Base-by-base conservation (phyloP, 306 rosid species). In the Prinsepia uniflora region DNA sequence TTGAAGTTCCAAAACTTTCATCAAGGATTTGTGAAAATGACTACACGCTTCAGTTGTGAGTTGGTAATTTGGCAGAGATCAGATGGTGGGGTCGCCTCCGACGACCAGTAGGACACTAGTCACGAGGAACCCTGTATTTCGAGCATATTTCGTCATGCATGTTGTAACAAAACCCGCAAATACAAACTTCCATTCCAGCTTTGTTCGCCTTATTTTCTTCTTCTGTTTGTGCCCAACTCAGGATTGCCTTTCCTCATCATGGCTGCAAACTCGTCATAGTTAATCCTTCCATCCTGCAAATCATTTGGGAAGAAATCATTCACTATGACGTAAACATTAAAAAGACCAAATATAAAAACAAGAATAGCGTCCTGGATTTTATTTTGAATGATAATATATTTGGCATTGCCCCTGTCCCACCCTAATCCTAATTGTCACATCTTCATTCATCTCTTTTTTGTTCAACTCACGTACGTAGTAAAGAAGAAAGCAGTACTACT, bases 241-340 rank as follows among this genome's bases (percentile, higher is more conserved):
- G 93, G 96, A 75, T 81, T 81, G 72, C 98, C 98, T 79, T 88
- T 93, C 84, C 90, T 93, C 96, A 93, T 93, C 98, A 93, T 93
- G 36, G 96, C 93, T 44, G 73, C 98, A 71, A 93, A 90, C 76
- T 90, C 98, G 5, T 93, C 96, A 47, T 93, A 90, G 84, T 93
- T 90, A 44, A 93, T 90, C 73, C 88, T 89, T 65, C 91, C 96
- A 72, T 93, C 96, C 98, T 90, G 96, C 72, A 73, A 73, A 79
- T 52, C 42, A 60, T 44, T 76, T 39, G 9, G 63, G 76, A 69
- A 57, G 76, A 69, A 57, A 42, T 46, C 59, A 15, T 70, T 57
- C 43, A 24, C 18, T 18, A 20, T 34, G 56, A 6, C 15, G 15
- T 4, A 20, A 56, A 48, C 74, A 70, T 59, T 59, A 22, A 24